Base-by-base conservation (phyloP, 2,329 filamentous ascomycete species). In the Diplodia intermedia region DNA sequence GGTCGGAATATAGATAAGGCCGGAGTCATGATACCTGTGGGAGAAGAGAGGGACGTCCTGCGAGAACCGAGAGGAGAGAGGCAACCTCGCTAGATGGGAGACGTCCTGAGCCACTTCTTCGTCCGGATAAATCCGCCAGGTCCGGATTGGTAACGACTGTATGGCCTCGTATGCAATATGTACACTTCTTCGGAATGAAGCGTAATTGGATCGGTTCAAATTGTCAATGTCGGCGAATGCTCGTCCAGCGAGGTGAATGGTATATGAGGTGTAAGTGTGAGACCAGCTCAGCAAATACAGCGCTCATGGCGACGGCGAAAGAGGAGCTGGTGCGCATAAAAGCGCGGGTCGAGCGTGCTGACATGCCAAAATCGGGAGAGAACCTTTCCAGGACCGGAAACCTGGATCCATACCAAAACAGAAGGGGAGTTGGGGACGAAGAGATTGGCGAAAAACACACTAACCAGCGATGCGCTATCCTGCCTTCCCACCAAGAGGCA, bases 91-190 rank as follows among this genome's bases (percentile, higher is more conserved):
- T 33, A 33, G 52, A 29, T 29, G 49, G n/a, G 23, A 52, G 50
- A 29, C 20, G 23, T 33, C 53, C 18, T 56, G 31, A 20, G 31
- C 20, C 20, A 40, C 23, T 61, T 47, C 23, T 61, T 47, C 23
- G 23, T 61, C 38, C 26, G 56, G 56, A 61, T 61, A 40, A 7
- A 47, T 61, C 26, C 38, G 33, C 38, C 38, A 38, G 23, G 12
- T 62, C 40, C 57, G 57, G 57, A 62, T 62, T 29, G 26, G 7
- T 63, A 26, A 63, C 31, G 60, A 63, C 60, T 53, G 60, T 63
- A 63, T 63, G 60, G 60, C 47, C 60, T 23, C 50, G 47, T 63
- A 63, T 63, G 60, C 60, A 15, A 43, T 47, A 50, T 23, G 47
- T 63, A 52, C 47, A 63, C 20, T 38, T 31, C 11, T 40, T 49